Evolutionary conservation across 768 basidiomycete genomes (phyloP).

Genomic region (Leucogyrophana mollusca): DNA sequence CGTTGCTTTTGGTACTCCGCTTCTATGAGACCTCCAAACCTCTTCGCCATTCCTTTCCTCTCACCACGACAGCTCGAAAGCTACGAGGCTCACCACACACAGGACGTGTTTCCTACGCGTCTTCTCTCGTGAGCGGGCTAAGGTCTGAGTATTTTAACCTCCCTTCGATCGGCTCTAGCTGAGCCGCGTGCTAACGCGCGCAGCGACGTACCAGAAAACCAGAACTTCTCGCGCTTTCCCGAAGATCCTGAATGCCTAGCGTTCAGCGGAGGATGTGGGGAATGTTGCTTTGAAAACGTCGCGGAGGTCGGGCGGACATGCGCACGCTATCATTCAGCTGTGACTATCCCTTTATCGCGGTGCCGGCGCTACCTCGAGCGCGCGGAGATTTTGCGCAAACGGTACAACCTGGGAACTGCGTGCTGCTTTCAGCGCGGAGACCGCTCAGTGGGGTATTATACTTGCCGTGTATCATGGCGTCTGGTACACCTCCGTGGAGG

Average conservation of each 20-base stretch:
- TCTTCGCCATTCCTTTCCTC: neutral
- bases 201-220: constrained; percentile 30
- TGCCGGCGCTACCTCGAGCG: constrained; percentile 9
- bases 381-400: neutral
- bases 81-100: constrained; percentile 29
- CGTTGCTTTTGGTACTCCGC: too few species aligned
- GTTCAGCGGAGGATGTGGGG: too few species aligned
- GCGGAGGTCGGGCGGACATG: constrained; percentile 23
- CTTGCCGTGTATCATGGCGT: neutral
- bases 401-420: neutral
- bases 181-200: constrained; percentile 24
- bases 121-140: constrained; percentile 30
- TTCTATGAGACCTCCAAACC: too few species aligned
- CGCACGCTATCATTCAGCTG: too few species aligned
- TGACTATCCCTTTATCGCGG: constrained; percentile 13
- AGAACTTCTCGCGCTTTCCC: constrained; percentile 3
- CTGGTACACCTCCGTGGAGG: neutral
- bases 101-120: constrained; percentile 12
- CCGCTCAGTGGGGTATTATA: neutral
- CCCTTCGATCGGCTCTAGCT: constrained; percentile 27
- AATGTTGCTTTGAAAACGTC: constrained; percentile 30
- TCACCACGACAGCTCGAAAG: constrained; percentile 23
- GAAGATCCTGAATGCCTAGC: neutral
- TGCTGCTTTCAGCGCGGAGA: neutral
- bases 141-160: constrained; percentile 31